Evolutionary conservation across 495 filamentous ascomycete genomes (phyloP), one percentile per base, ranked within the genome.

Genomic region (Aspergillus sclerotioniger): DNA sequence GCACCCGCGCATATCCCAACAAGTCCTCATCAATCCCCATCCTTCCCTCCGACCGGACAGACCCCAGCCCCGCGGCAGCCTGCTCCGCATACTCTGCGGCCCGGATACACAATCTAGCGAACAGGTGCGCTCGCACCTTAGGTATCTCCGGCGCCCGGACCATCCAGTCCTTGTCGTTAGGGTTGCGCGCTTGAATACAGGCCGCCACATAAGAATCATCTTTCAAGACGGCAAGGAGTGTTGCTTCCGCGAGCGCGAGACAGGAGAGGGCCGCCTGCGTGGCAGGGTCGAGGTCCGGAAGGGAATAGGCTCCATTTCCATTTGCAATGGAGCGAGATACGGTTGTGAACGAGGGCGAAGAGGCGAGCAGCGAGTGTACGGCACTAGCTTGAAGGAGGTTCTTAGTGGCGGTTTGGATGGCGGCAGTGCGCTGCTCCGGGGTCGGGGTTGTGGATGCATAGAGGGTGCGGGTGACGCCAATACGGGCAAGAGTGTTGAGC

Each of bases 161-260:
- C 91, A 96, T 96, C 92, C 92, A 96, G 62, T 95, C 91, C 33
- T 81, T 88, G 69, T 91, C 89, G 59, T 88, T 84, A 28, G 85
- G 81, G 63, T 94, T 92, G 32, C 90, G 80, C 47, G 84, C 82
- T 55, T 91, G 88, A 10, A 89, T 84, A 31, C 91, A 87, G 13
- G 83, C 82, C 3, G 85, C 84, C 1, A 94, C 86, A 63, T 98
- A 96, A 0, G 93, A 90, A 66, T 98, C 94, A 62, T 96, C 92
- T 64, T 96, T 97, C 29, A 93, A 71, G 0, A 97, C 91, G 3
- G 91, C 89, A 2, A 96, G 78, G 6, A 98, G 81, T 0, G 92
- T 97, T 0, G 94, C 93, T 68, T 96, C 91, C 0, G 91, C 89
- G 10, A 95, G 73, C 0, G 91, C 87, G 6, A 97, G 79, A 1